These are phyloP conservation scores for Byssothecium circinans DNA, from an alignment of 2,329 filamentous ascomycete species.

Conservation along the genomic window DNA sequence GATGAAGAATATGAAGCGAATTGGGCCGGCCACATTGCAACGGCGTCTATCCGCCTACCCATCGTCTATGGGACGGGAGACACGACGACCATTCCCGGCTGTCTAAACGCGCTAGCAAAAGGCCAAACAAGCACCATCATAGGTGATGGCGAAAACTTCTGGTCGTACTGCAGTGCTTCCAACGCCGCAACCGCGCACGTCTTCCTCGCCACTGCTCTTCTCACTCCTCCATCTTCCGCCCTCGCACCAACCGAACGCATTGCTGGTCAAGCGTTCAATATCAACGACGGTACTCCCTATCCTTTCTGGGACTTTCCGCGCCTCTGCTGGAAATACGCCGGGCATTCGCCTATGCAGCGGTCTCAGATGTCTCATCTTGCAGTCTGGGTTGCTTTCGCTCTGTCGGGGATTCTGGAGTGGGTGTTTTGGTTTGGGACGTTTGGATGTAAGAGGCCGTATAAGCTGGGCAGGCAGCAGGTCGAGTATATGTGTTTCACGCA, in stretches of 20 bases:
- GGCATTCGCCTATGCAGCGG: slow-evolving; percentile 14
- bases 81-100: slow-evolving; percentile 10
- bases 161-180: slow-evolving; percentile 30
- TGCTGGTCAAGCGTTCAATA: slow-evolving; percentile 40
- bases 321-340: slow-evolving; percentile 23
- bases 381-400: slow-evolving; percentile 21
- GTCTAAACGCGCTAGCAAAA: slow-evolving; percentile 12
- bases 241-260: slow-evolving; percentile 12
- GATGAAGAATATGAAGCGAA: neutral
- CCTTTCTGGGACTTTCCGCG: slow-evolving; percentile 42
- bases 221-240: slow-evolving; percentile 15
- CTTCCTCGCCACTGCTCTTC: slow-evolving; percentile 30
- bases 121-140: slow-evolving; percentile 33
- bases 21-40: slow-evolving; percentile 13
- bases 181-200: slow-evolving; percentile 31
- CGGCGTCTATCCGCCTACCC: slow-evolving; percentile 13
- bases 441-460: slow-evolving; percentile 15
- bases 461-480: slow-evolving; percentile 18
- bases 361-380: slow-evolving; percentile 13
- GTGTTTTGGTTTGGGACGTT: slow-evolving; percentile 21
- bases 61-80: slow-evolving; percentile 16
- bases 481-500: slow-evolving; percentile 20
- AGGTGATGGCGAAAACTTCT: slow-evolving; percentile 32
- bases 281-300: slow-evolving; percentile 37
- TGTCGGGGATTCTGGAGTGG: slow-evolving; percentile 31